Evolutionary conservation across 2,329 filamentous ascomycete species (phyloP).

Genomic region (Blastomyces emzantsi): DNA sequence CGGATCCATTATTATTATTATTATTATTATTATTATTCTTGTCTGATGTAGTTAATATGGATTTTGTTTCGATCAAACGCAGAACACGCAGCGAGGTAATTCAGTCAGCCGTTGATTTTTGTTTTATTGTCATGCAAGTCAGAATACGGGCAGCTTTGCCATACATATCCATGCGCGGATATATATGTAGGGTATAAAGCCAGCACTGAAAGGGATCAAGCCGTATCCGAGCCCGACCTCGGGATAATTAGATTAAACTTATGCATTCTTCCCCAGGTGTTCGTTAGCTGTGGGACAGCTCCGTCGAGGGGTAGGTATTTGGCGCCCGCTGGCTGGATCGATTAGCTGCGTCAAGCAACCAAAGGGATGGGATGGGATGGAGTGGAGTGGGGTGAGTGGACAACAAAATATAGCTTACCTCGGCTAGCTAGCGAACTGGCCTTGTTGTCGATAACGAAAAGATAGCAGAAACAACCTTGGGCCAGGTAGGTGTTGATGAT

Average conservation of each 20-base stretch:
- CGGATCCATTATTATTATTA: conserved; percentile 4
- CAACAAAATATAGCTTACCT: neutral
- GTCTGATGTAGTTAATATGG: neutral
- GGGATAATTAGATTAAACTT: neutral
- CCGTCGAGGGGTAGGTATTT: neutral
- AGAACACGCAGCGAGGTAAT: neutral
- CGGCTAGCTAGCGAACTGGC: neutral
- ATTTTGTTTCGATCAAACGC: neutral
- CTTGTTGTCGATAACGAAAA: neutral
- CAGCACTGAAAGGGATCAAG: neutral
- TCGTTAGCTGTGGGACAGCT: neutral
- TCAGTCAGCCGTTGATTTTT: neutral
- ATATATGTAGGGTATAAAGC: no score
- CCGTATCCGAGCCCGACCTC: neutral
- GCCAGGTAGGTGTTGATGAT: no score
- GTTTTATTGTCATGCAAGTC: neutral
- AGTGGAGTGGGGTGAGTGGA: no score
- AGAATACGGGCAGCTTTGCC: neutral
- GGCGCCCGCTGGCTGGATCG: neutral
- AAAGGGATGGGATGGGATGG: no score
- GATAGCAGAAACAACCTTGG: no score
- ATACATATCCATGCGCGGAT: neutral
- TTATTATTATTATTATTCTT: neutral
- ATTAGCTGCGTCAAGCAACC: no score
- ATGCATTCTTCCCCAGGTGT: neutral